A percentile compares a stretch with the other conserved stretches of the same genome.
Conservation (phyloP, 1,284 basidiomycete genomes). For the Cryptococcus hybrid region DNA sequence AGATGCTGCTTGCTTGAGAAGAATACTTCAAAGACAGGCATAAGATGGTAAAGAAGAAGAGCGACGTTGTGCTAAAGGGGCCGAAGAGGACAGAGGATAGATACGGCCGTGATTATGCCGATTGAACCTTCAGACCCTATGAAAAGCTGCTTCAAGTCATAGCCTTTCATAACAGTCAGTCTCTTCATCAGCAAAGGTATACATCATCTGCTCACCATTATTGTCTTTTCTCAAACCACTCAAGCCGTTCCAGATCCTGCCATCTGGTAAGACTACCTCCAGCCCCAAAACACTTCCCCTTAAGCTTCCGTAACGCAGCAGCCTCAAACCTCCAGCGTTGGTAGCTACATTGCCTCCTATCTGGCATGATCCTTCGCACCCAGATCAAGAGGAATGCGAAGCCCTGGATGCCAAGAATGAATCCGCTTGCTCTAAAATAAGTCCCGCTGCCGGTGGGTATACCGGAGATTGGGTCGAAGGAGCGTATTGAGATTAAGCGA, state of each 20-base stretch:
- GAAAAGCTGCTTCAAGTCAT: constrained; percentile 97
- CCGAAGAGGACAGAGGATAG: constrained; percentile 89
- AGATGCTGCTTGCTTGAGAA: constrained; percentile 46
- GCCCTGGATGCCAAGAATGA: constrained; percentile 71
- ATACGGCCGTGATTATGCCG: constrained; percentile 91
- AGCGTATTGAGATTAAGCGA: constrained; percentile 81
- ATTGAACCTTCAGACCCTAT: constrained; percentile 97
- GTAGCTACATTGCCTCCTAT: constrained; percentile 98
- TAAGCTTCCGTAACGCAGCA: constrained; percentile 91
- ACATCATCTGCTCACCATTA: constrained; percentile 62
- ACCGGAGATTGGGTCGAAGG: constrained; percentile 84
- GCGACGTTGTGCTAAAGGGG: constrained; percentile 57
- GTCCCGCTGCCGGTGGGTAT: constrained; percentile 75
- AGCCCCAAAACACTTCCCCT: constrained; percentile 94
- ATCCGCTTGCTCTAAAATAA: constrained; percentile 84
- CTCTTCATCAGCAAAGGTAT: background rate
- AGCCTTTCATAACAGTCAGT: constrained; percentile 57
- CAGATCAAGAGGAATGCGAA: constrained; percentile 68
- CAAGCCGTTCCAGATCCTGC: constrained; percentile 82
- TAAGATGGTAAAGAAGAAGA: constrained; percentile 21
- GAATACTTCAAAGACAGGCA: constrained; percentile 55
- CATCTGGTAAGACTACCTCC: constrained; percentile 94
- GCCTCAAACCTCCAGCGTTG: constrained; percentile 92
- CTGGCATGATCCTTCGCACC: constrained; percentile 95
- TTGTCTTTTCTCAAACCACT: constrained; percentile 90